A percentile compares a stretch with the other conserved stretches of the same genome.
Evolutionary conservation across 352 stramenopile genomes (phyloP).

Genomic region (Globisporangium abappressorium): DNA sequence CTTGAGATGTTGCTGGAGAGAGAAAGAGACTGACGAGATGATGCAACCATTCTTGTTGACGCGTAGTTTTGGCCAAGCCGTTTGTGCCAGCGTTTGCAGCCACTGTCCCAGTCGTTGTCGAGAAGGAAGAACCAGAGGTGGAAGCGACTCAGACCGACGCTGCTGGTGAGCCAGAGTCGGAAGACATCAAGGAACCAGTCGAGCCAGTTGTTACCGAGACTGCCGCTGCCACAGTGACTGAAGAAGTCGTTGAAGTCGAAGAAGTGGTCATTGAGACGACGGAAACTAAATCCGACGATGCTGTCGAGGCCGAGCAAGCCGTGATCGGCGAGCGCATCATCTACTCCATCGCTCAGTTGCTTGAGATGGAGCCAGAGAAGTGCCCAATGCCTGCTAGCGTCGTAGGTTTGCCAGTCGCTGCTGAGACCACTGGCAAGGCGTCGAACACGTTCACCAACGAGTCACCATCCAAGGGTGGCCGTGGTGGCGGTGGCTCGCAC

Average conservation of each 20-base stretch:
- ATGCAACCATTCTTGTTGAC: conserved; percentile 1
- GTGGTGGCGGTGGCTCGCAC: conserved; percentile 24
- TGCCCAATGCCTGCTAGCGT: conserved; percentile 53
- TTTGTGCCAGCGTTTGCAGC: conserved; percentile 14
- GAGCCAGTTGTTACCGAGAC: conserved; percentile 3
- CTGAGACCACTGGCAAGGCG: conserved; percentile 51
- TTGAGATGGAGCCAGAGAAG: conserved; percentile 62
- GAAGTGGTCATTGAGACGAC: neutral
- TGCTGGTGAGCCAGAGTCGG: conserved; percentile 11
- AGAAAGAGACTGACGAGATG: neutral
- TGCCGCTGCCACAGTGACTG: neutral
- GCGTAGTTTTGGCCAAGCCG: conserved; percentile 15
- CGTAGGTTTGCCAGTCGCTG: conserved; percentile 42
- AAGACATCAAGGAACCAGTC: conserved; percentile 21
- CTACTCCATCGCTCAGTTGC: conserved; percentile 74
- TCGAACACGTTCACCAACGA: conserved; percentile 20
- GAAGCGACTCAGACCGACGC: neutral
- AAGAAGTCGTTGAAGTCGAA: conserved; percentile 5
- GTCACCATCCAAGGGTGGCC: conserved; percentile 6
- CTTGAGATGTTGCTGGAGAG: neutral
- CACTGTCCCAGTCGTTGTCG: neutral
- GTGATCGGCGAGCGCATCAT: conserved; percentile 57
- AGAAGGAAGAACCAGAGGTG: conserved; percentile 4
- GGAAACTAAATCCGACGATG: conserved; percentile 17
- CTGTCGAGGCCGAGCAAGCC: conserved; percentile 35